Evolutionary conservation across 306 rosid genomes (phyloP), one percentile per base, ranked within the genome.

Genomic region (Pachyrhizus erosus): DNA sequence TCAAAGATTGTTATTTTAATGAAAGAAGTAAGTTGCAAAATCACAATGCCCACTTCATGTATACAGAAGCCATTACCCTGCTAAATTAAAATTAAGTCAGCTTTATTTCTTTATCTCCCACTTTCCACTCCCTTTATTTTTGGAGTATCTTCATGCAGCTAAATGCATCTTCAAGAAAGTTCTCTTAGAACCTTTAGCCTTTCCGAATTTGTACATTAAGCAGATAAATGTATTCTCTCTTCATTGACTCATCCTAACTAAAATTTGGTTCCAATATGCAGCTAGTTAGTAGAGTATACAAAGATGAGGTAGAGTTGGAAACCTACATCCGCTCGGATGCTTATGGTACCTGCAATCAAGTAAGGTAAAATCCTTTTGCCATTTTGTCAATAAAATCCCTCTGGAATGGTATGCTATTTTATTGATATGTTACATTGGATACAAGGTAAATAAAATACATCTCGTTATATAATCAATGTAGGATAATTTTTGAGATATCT

Each of bases 271-370:
- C n/a, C 39, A 89, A 46, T 68, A 24, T 86, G 78, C 88, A 96
- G 99, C 84, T 24, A 77, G 98, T 96, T 67, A 89, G 90, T 80
- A 86, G 58, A 87, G 84, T 96, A 76, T 96, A 89, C 89, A 83
- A 89, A 87, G 97, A 96, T 73, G 99, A 96, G 87, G 83, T 79
- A 51, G 96, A 93, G 83, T 83, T 93, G 88, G 99, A 93, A 79
- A 83, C 89, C 65, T 96, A 96, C 88, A 86, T 93, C 72, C 92
- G 92, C 37, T 96, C 99, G 48, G 87, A 89, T 88, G 54, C 81
- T 51, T 96, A 92, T 79, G 98, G 96, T 29, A 86, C 80, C 89
- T 89, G 88, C 90, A 87, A 81, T 86, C 85, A 85, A 42, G 77
- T 72, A 58, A 83, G 90, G 98, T 96, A 89, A 88, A 83, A 51